Base-by-base conservation (phyloP, 106 monocot genomes). In the Narthecium ossifragum region DNA sequence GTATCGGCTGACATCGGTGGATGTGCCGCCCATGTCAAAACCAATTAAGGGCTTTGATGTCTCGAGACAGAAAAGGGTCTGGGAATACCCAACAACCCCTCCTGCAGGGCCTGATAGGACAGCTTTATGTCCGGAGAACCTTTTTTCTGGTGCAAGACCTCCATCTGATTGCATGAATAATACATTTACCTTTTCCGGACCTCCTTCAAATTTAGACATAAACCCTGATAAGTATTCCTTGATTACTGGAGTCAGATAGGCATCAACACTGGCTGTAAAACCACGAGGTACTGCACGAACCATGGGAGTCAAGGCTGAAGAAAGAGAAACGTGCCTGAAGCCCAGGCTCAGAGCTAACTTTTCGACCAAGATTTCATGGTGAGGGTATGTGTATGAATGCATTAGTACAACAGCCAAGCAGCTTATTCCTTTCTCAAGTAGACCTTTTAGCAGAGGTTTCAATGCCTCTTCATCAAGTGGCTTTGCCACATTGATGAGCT, bases 11-110 rank as follows among this genome's bases (percentile, higher is more conserved):
- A 96, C 90, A 71, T 96, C 94, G 26, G 94, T 96, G 10, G 94
- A 96, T 10, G 94, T 96, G 25, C 94, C 94, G 51, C 94, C 94
- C 94, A 96, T 96, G 65, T 96, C 94, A 68, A 96, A 96, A 22
- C 94, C 94, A 40, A 96, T 96, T 18, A 96, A 51, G 10, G 94
- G 80, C 60, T 90, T 90, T 1, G 63, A 65, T 38, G 94, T 90
- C 72, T 96, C 94, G 51, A 90, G 75, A 27, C 66, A 75, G 52
- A 80, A 90, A 17, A 90, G 72, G 5, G 94, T 96, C 51, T 90
- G 90, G 0, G 94, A 90, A 63, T 96, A 96, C 18, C 94, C 94
- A 31, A 96, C 94, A 53, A 96, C 94, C 2, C 90, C 94, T 46
- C 94, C 94, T 0, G 94, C 94, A 22, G 94, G 94, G 24, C 94